Evolutionary conservation across 805 yeast genomes (phyloP).

Genomic region (Suhomyces prunicola): DNA sequence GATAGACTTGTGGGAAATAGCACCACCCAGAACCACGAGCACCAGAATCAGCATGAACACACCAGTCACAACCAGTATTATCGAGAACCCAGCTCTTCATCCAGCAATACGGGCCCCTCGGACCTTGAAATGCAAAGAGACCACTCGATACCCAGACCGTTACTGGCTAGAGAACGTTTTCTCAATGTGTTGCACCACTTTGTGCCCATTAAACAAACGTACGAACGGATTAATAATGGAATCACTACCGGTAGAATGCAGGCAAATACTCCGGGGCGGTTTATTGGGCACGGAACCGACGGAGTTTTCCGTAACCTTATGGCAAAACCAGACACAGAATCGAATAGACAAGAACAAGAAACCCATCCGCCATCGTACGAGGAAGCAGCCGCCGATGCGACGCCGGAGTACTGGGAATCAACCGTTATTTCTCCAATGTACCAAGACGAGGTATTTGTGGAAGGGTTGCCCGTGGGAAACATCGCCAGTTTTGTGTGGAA

Average conservation of each 20-base stretch:
- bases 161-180: conserved; percentile 30
- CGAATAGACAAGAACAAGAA: conserved; percentile 38
- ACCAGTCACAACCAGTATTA: not conserved
- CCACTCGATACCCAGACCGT: conserved; percentile 7
- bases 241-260: conserved; percentile 42
- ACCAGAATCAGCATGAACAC: not conserved
- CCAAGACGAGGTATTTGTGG: conserved; percentile 88
- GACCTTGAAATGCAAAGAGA: conserved; percentile 29
- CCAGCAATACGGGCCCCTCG: not conserved
- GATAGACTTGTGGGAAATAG: not conserved
- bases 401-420: conserved; percentile 97
- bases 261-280: conserved; percentile 41
- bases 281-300: conserved; percentile 55
- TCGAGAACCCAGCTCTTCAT: not conserved
- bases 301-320: conserved; percentile 91
- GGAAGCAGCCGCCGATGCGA: conserved; percentile 89
- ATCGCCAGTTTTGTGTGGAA: conserved; percentile 90
- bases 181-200: conserved; percentile 30
- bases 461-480: conserved; percentile 94
- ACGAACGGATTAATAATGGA: conserved; percentile 42
- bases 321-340: conserved; percentile 75
- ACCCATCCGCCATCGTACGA: conserved; percentile 82
- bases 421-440: conserved; percentile 75
- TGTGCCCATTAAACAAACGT: conserved; percentile 41
- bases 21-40: not conserved